Percentiles rank a stretch among this genome's conserved stretches.
Evolutionary conservation across 2,329 filamentous ascomycete genomes (phyloP).

Genomic region (Herpotrichia juniperi): DNA sequence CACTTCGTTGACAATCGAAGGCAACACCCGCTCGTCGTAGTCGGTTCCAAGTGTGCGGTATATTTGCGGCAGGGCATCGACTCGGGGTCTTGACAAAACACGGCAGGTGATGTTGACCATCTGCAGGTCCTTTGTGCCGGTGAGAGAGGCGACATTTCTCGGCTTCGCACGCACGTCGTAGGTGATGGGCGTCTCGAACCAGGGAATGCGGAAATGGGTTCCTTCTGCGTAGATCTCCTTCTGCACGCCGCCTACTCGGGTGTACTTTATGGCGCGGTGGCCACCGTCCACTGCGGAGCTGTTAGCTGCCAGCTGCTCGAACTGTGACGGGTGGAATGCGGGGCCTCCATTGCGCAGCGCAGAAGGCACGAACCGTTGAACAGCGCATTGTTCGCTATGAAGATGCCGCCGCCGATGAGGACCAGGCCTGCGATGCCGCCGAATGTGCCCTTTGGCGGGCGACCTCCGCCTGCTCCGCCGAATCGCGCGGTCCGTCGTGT

Average conservation of each 20-base stretch:
- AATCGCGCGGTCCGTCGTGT: conserved; percentile 52
- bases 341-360: background rate
- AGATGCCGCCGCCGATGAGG: conserved; percentile 60
- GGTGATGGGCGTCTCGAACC: conserved; percentile 95
- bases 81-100: conserved; percentile 89
- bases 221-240: conserved; percentile 97
- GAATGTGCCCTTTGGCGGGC: conserved; percentile 58
- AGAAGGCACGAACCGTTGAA: conserved; percentile 65
- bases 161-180: conserved; percentile 99
- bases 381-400: conserved; percentile 67
- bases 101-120: conserved; percentile 99
- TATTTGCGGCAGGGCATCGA: conserved; percentile 91
- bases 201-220: conserved; percentile 94
- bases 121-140: conserved; percentile 98
- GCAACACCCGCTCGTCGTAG: conserved; percentile 97
- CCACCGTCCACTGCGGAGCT: conserved; percentile 80
- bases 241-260: conserved; percentile 86
- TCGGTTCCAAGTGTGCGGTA: conserved; percentile 94
- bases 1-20: conserved; percentile 99
- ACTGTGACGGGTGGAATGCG: background rate
- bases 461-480: conserved; percentile 56
- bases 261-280: conserved; percentile 99
- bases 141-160: conserved; percentile 93
- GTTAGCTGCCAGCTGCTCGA: background rate
- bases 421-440: conserved; percentile 62